Base-by-base conservation (phyloP, 2,329 filamentous ascomycete genomes). In the Aspergillus jensenii region DNA sequence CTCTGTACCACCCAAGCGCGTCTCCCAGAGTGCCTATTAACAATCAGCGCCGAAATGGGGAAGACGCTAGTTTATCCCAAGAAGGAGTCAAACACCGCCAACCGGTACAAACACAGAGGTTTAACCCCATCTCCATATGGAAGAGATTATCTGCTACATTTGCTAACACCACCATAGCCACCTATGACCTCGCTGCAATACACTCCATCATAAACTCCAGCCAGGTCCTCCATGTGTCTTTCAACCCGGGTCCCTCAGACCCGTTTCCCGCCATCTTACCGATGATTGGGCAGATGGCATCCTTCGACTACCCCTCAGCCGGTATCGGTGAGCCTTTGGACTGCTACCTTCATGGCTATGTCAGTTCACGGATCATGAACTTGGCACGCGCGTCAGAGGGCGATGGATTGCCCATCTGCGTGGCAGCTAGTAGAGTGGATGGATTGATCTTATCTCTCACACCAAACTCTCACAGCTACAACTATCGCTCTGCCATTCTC, bases 201-300 rank as follows among this genome's bases (percentile, higher is more conserved):
- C 90, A 96, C 72, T 72, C 76, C 58, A 89, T 96, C 68, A 79
- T 96, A 74, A 92, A 93, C 75, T 80, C 81, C 19, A 84, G 84
- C n/a, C 86, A 85, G 39, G 83, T 96, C 50, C 81, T 95, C 15
- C 88, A 96, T 76, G 87, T 96, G 67, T 91, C 90, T 62, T 96
- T 96, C 81, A 84, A 82, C 51, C 79, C 83, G 2, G 78, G 79
- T 4, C 76, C 81, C 0, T 76, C 80, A 45, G 84, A 86, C 53
- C 87, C 89, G 1, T 95, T 93, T 69, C 90, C 91, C 3, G 84
- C 86, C 52, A 87, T 88, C 54, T 81, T 96, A 2, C 91, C 91
- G 60, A 93, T 96, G 90, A 90, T 96, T 67, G 90, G 90, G 52
- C 87, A 90, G 66, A 89, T 95, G 82, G 90, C 86, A 12, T 90